Conservation (phyloP, 75 land plant species). For the Larix kaempferi region DNA sequence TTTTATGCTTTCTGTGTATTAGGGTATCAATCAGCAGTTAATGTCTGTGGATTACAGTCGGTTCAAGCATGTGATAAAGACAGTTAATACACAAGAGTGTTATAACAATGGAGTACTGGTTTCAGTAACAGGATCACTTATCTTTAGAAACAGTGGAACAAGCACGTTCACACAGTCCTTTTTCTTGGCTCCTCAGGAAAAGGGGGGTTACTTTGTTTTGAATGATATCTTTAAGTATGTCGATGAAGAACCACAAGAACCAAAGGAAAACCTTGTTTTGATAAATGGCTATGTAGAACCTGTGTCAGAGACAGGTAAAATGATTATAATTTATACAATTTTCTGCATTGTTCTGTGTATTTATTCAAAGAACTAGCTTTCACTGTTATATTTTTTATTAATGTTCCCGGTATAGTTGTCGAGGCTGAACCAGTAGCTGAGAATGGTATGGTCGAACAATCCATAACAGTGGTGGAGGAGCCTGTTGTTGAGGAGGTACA, state of each 20-base stretch:
- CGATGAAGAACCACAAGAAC: constrained; percentile 23
- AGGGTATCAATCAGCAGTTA: constrained; percentile 63
- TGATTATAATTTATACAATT: not conserved
- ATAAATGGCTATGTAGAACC: constrained; percentile 11
- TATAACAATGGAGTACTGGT: constrained; percentile 71
- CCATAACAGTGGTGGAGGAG: constrained; percentile 6
- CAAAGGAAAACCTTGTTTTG: not conserved
- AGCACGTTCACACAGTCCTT: constrained; percentile 64
- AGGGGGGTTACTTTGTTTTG: constrained; percentile 58
- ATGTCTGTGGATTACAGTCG: constrained; percentile 41
- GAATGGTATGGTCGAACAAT: not conserved
- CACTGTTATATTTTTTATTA: not conserved
- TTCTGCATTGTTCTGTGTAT: no score
- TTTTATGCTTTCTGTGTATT: constrained; percentile 2
- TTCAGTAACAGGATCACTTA: constrained; percentile 69
- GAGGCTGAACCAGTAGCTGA: constrained; percentile 5
- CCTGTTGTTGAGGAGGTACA: constrained; percentile 11
- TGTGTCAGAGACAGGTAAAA: not conserved
- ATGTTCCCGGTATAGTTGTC: not conserved
- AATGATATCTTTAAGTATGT: constrained; percentile 55
- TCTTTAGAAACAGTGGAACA: constrained; percentile 37
- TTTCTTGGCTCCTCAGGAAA: constrained; percentile 60
- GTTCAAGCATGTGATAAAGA: constrained; percentile 61
- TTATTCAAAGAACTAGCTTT: not conserved
- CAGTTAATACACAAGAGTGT: constrained; percentile 81